Evolutionary conservation across 352 stramenopile species (phyloP), one percentile per base, ranked within the genome.

Genomic region (Pythium monospermum): DNA sequence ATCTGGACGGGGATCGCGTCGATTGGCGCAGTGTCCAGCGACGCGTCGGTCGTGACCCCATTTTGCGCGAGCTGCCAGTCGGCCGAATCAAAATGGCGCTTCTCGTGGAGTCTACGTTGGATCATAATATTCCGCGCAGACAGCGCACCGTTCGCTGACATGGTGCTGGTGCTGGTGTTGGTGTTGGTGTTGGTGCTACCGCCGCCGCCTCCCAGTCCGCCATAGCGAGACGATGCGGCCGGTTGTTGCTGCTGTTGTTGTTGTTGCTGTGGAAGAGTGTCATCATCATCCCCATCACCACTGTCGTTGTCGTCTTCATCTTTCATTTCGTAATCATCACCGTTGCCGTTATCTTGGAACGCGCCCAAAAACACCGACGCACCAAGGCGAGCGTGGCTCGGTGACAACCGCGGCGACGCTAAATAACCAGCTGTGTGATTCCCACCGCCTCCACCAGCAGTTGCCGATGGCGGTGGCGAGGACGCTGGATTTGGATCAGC

Each of bases 81-180:
- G 7, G 76, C 79, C 53, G 79, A 91, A 61, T 91, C 76, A 41
- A 91, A 88, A 23, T 77, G 64, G 40, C 68, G 61, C 47, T 87
- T 83, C 59, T 78, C 78, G 28, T 78, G 71, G 31, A 93, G 53
- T 37, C 89, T 89, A 33, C 71, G 75, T 51, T 85, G 77, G 23
- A 92, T 74, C 31, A 92, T 50, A 15, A 86, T 73, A 50, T 85
- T 87, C 28, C 79, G 66, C 13, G 66, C 79, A 4, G 78, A 73
- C 27, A 67, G 41, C 0, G 73, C 71, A 13, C 69, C 71, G 38
- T 59, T 73, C 0, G 33, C 27, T 2, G 67, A 49, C 7, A 56
- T 56, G n/a, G n/a, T n/a, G n/a, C n/a, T n/a, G 22, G n/a, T n/a
- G n/a, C n/a, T n/a, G n/a, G n/a, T n/a, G n/a, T n/a, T n/a, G n/a